A percentile compares a stretch with the other conserved stretches of the same genome.
Evolutionary conservation across 192 early-diverging fungal genomes (phyloP).

Genomic region (Coemansia sp.): DNA sequence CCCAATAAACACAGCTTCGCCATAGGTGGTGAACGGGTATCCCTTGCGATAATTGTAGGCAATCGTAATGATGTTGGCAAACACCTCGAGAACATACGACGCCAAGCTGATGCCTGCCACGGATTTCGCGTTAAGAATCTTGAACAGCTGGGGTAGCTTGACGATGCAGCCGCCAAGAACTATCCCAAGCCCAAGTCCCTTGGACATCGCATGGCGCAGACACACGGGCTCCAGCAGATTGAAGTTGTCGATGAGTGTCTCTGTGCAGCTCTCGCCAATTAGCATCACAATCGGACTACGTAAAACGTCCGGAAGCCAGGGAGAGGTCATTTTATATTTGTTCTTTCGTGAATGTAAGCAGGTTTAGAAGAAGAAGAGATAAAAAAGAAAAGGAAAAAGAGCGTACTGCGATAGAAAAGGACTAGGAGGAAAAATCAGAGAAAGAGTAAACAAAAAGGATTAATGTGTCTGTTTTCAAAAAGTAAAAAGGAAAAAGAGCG

Average conservation of each 20-base stretch:
- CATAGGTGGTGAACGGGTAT: constrained; percentile 89
- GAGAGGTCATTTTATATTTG: constrained; percentile 23
- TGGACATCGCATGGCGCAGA: constrained; percentile 80
- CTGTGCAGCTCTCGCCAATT: constrained; percentile 81
- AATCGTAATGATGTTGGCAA: constrained; percentile 73
- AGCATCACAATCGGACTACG: constrained; percentile 66
- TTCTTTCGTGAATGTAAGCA: background rate
- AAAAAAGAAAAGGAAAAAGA: background rate
- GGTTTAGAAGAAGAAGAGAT: background rate
- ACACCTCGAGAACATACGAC: constrained; percentile 80
- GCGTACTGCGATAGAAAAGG: background rate
- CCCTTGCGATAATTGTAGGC: constrained; percentile 84
- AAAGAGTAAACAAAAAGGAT: too few relatives aligned
- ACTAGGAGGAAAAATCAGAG: too few relatives aligned
- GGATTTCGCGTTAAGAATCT: constrained; percentile 71
- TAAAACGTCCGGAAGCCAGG: constrained; percentile 63
- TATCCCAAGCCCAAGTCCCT: constrained; percentile 92
- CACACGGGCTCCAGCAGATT: constrained; percentile 71
- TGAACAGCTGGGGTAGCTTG: constrained; percentile 96
- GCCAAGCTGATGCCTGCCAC: constrained; percentile 79
- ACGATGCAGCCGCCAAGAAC: constrained; percentile 90
- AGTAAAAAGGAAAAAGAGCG: too few relatives aligned
- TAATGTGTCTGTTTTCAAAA: too few relatives aligned
- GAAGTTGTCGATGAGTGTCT: constrained; percentile 70
- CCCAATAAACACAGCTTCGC: constrained; percentile 81